Evolutionary conservation across 179 eudicot species (phyloP), one percentile per base, ranked within the genome.

Genomic region (Silene coronaria): DNA sequence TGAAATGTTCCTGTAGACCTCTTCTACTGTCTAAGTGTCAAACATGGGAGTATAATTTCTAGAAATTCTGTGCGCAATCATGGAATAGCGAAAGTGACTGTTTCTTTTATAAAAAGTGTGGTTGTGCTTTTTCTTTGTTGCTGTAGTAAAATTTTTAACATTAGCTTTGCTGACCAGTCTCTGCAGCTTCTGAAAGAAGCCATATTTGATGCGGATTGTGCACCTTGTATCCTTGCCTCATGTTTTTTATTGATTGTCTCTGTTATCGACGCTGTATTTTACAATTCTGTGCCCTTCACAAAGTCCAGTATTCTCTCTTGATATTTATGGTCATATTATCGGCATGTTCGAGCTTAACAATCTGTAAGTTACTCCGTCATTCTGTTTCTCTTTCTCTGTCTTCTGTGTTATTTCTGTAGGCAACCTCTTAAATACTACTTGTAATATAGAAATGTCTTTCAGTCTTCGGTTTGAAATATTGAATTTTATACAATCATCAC

Each of bases 291-390:
- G 57, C 80, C 90, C 95, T 89, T 92, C 82, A 92, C 89, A 69
- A 61, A 75, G 62, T 53, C 64, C 34, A 95, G 99, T 95, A 70
- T 95, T 95, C 79, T 95, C 99, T 48, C 91, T 92, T 51, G 97
- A 95, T 36, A 85, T 95, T 26, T 95, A 92, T 78, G 97, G 97
- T 45, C 87, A 92, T 84, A 88, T 95, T 45, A 91, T 95, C 68
- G 99, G 99, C 84, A 95, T 95, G 99, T 95, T 95, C 82, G 99
- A 95, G 90, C 84, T 89, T 76, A 95, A 95, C 78, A 95, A 95
- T 89, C 99, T 95, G 99, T 95, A 86, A 92, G 97, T 87, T 42
- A 42, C 34, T 24, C 57, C 22, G 4, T 67, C 26, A 30, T 30
- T 63, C 36, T 9, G 24, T 36, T n/a, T 38, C n/a, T 22, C 27